Evolutionary conservation across 2,329 filamentous ascomycete species (phyloP), one percentile per base, ranked within the genome.

Genomic region (Metarhizium rileyi): DNA sequence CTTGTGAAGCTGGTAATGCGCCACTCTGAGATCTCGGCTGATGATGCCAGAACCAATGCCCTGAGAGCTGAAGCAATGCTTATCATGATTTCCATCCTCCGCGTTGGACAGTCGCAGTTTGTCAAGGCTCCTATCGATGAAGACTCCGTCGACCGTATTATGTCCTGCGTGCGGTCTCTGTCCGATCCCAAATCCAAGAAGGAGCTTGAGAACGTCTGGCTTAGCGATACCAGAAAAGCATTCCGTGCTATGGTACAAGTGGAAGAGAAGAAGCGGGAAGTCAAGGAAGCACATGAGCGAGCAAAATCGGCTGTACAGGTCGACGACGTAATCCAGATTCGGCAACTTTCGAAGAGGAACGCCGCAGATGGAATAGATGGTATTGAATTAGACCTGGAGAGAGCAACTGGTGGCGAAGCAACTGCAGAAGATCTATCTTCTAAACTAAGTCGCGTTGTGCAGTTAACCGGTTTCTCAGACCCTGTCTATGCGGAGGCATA

Each of bases 401-500:
- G 89, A 67, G 93, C 93, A 4, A 97, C 91, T 22, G 91, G 91
- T 43, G 93, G 91, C 52, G 91, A 97, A 66, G 79, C 83, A 16
- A 81, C 73, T 1, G 76, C 86, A 2, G 93, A 96, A 64, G 90
- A 96, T 56, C 76, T 96, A 3, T 86, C 87, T 12, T 95, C 90
- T 49, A 98, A 98, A 70, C 81, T 98, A 53, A 96, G 86, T 72
- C 83, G 93, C 14, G 91, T 98, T 35, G 93, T 98, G 22, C 93
- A 98, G 68, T 80, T 98, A 43, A 98, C 93, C 18, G 93, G 93
- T 53, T 98, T 98, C 77, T 97, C 93, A 0, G 93, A 98, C 63
- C 86, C 93, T 1, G 93, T 98, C 14, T 98, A 98, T 61, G 93
- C 89, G n/a, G 93, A 98, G 70, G 93, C 93, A 5, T 98, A 98